These are phyloP conservation scores for Leccinum fuscescens DNA, from an alignment of 1,284 basidiomycete genomes.

Conservation along the genomic window DNA sequence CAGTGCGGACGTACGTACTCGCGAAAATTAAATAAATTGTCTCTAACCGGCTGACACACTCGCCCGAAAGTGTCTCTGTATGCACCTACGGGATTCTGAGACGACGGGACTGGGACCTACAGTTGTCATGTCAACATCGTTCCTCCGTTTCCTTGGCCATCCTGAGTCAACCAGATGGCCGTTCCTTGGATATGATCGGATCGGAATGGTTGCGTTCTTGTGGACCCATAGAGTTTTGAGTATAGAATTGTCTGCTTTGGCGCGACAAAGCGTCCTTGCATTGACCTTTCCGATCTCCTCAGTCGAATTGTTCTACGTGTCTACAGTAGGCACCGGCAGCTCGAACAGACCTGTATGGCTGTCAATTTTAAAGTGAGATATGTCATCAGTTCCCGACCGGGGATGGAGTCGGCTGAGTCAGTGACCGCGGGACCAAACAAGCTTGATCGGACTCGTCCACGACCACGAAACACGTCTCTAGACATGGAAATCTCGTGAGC, in stretches of 20 bases:
- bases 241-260: background rate
- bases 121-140: background rate
- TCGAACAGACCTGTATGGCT: background rate
- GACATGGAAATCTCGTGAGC: constrained; percentile 32
- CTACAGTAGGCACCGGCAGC: background rate
- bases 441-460: background rate
- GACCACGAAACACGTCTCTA: background rate
- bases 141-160: background rate
- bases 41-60: background rate
- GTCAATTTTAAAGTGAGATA: background rate
- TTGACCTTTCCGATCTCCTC: background rate
- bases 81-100: background rate
- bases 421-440: background rate
- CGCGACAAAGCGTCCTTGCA: background rate
- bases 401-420: background rate
- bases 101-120: background rate
- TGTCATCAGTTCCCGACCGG: background rate
- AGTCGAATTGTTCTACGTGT: background rate
- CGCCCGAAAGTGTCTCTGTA: too few relatives aligned
- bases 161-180: background rate
- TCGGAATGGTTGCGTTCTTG: background rate
- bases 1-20: constrained; percentile 12
- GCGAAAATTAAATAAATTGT: constrained; percentile 3
- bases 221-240: background rate
- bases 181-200: background rate